Base-by-base conservation (phyloP, 371 early-diverging fungal genomes). In the Funneliformis caledonium region DNA sequence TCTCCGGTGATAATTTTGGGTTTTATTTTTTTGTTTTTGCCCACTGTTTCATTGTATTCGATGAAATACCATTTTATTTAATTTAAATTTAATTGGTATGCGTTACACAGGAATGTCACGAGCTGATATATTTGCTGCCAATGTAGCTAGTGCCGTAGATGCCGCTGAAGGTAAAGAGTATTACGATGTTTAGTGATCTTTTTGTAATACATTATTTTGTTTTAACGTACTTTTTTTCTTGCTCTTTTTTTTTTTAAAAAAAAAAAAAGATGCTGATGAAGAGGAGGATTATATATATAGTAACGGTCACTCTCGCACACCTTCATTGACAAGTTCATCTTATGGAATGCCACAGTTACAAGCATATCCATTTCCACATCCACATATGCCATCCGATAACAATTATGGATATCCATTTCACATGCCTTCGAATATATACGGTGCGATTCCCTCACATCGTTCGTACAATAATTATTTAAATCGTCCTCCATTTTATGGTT, bases 41-140 rank as follows among this genome's bases (percentile, higher is more conserved):
- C 67, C 19, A 37, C 67, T 37, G 19, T 33, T 60, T 60, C 14
- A 11, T 12, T 6, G 16, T 61, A 22, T 61, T 67, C 16, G 4
- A 8, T 37, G 4, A 31, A 22, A 33, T 33, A 65, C 8, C 8
- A 42, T 67, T 67, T 67, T 22, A 8, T 61, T n/a, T 11, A 8
- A 22, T 60, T 14, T 60, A 61, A 61, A 8, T 14, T 60, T 60
- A 37, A 37, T 37, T 37, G 37, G 3, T 37, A 37, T 37, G 16
- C 56, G 45, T 65, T 33, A 42, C 33, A 70, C 33, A 74, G 77
- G 77, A 42, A 77, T 77, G 77, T 65, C 77, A 37, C 64, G 64
- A 37, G 77, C 77, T 61, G 77, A 77, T 19, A 77, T 77, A 45
- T 77, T 77, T 65, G 77, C 77, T 26, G 77, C 77, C n/a, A 77